phyloP scores from a whole-genome alignment of 148 eudicot genomes.

The Hydrangea macrophylla region DNA sequence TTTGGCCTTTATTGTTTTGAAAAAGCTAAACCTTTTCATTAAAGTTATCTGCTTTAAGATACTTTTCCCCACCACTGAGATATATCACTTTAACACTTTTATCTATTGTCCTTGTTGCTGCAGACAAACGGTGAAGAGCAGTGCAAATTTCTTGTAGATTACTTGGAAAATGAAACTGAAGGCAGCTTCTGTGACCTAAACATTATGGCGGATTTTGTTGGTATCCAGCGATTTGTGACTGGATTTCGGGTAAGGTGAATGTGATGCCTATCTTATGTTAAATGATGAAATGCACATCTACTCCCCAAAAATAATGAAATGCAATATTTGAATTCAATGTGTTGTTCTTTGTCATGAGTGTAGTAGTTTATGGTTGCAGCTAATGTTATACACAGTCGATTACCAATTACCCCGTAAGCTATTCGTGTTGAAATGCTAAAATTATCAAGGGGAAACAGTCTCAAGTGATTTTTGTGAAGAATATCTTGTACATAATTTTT shows the following conservation, averaged over 20 bases:
- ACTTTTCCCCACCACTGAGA: not conserved
- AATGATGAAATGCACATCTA: too few species aligned
- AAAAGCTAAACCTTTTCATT: too few species aligned
- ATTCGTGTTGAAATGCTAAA: too few species aligned
- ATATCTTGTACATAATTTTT: too few species aligned
- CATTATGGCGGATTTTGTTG: conserved; percentile 74
- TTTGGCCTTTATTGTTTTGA: too few species aligned
- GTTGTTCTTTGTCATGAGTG: not conserved
- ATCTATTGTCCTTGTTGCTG: conserved; percentile 11
- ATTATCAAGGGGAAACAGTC: too few species aligned
- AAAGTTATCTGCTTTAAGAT: not conserved
- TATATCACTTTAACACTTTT: not conserved
- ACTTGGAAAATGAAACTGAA: conserved; percentile 34
- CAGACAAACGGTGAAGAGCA: conserved; percentile 92
- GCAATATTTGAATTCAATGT: too few species aligned
- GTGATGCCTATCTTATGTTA: not conserved
- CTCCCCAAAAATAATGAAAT: too few species aligned
- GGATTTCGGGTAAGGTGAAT: conserved; percentile 38
- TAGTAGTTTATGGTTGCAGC: too few species aligned
- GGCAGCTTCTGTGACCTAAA: conserved; percentile 45
- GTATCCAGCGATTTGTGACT: conserved; percentile 64
- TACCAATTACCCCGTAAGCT: too few species aligned
- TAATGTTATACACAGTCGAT: too few species aligned
- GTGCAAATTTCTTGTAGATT: conserved; percentile 59
- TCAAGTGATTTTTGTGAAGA: too few species aligned